Evolutionary conservation across 2,329 filamentous ascomycete genomes (phyloP), one percentile per base, ranked within the genome.

Genomic region (Pseudogymnoascus sp.): DNA sequence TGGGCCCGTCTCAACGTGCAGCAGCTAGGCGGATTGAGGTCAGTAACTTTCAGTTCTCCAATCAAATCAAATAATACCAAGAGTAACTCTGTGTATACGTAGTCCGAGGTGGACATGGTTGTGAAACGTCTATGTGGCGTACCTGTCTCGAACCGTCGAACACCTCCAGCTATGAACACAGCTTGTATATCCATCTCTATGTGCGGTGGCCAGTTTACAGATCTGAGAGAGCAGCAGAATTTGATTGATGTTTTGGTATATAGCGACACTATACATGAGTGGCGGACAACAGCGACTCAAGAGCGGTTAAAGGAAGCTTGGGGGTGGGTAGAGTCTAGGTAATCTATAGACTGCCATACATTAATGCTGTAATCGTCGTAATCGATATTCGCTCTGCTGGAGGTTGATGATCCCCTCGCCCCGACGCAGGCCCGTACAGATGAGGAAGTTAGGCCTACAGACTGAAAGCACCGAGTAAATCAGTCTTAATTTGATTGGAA

Each of bases 271-370:
- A 61, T 71, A 33, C 67, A 76, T 66, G 75, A 69, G 3, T 76
- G 74, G 72, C 75, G 74, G 11, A 77, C 75, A 2, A 66, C 66
- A 42, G 71, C 72, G 38, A 70, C 71, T 62, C 67, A 68, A 24
- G 59, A 67, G 21, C 69, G 72, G 61, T 64, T 76, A 59, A 73
- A 70, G 59, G 66, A 67, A n/a, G 65, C 70, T 38, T 75, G 74
- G 74, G 68, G 68, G 1, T 74, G 72, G 70, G 24, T 26, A 26
- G 24, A 26, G 24, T 26, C 24, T 26, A 26, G 4, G 24, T 26
- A 3, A 26, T 26, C 4, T 1, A 4, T 26, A 26, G 24, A 26
- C 24, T 26, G 3, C 24, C 24, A 26, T 26, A 26, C 24, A 26
- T 26, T 26, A 26, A 26, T 26, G 24, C 24, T 26, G 24, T 26